Conservation (phyloP, 768 basidiomycete species). For the Amanita jacksonii region DNA sequence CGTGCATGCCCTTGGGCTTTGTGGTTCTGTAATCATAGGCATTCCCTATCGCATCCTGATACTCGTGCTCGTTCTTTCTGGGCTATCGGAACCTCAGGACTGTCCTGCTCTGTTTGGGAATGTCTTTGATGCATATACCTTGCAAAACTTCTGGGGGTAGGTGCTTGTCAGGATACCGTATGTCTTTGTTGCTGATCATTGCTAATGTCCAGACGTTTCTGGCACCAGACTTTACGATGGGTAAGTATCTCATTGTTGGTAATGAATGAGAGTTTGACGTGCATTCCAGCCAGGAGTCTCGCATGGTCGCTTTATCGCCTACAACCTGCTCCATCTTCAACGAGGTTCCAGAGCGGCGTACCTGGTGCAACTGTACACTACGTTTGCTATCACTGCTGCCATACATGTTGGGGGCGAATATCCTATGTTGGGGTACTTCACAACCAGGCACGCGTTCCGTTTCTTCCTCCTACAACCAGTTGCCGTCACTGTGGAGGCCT, state of each 20-base stretch:
- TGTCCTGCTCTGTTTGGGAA: constrained; percentile 18
- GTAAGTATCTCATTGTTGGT: constrained; percentile 10
- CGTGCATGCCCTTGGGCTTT: constrained; percentile 14
- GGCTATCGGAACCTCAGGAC: constrained; percentile 15
- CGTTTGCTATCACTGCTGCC: constrained; percentile 23
- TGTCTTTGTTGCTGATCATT: background rate
- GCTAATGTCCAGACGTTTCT: constrained; percentile 14
- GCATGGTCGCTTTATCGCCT: constrained; percentile 9
- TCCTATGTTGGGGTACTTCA: constrained; percentile 16
- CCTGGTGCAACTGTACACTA: constrained; percentile 13
- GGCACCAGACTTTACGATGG: constrained; percentile 18
- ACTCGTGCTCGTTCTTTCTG: constrained; percentile 9
- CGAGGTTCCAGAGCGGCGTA: constrained; percentile 11
- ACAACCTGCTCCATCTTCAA: constrained; percentile 5
- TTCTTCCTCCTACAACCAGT: constrained; percentile 24
- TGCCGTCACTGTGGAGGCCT: constrained; percentile 27
- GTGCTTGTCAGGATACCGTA: constrained; percentile 9
- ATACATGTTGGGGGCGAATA: constrained; percentile 25
- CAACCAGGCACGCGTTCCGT: constrained; percentile 9
- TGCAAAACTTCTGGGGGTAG: constrained; percentile 18
- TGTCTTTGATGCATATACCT: constrained; percentile 13
- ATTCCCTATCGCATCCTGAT: constrained; percentile 7
- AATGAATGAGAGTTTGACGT: background rate
- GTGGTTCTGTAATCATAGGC: constrained; percentile 6
- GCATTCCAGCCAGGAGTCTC: constrained; percentile 3